Evolutionary conservation across 2,329 filamentous ascomycete species (phyloP).

Genomic region (Colletotrichum costaricense): DNA sequence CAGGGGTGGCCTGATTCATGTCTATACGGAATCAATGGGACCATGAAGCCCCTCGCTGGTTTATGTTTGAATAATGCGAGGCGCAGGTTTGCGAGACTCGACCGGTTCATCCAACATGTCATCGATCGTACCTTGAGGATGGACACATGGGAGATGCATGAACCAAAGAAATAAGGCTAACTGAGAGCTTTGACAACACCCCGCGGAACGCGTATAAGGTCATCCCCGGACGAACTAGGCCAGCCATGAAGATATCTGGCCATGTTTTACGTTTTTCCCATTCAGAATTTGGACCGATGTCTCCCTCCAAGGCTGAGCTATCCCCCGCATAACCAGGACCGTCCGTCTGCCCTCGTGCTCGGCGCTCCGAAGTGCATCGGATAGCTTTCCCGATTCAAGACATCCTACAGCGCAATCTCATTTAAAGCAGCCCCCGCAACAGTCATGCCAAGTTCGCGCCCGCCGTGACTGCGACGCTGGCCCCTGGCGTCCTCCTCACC

Average conservation of each 20-base stretch:
- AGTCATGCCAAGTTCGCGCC: conserved; percentile 21
- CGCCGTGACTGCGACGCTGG: conserved; percentile 1
- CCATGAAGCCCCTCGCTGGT: neutral
- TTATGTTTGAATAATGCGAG: neutral
- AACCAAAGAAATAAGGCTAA: neutral
- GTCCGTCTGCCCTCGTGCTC: neutral
- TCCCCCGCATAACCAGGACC: conserved; percentile 2
- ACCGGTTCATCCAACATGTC: neutral
- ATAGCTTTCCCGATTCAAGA: conserved; percentile 4
- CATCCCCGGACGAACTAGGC: neutral
- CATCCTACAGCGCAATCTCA: conserved; percentile 1
- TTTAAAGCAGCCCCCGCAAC: neutral
- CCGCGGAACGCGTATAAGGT: neutral
- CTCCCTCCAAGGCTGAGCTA: conserved; percentile 9
- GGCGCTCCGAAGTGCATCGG: conserved; percentile 22
- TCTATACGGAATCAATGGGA: neutral
- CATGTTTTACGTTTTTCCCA: neutral
- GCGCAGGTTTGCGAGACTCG: neutral
- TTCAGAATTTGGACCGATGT: neutral
- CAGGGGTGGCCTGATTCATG: conserved; percentile 17
- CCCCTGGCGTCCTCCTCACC: neutral
- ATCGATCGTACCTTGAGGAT: neutral
- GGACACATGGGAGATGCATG: neutral
- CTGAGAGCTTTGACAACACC: neutral
- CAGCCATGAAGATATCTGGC: neutral